Conservation (phyloP, 805 yeast species). For the Candida broadrunensis region DNA sequence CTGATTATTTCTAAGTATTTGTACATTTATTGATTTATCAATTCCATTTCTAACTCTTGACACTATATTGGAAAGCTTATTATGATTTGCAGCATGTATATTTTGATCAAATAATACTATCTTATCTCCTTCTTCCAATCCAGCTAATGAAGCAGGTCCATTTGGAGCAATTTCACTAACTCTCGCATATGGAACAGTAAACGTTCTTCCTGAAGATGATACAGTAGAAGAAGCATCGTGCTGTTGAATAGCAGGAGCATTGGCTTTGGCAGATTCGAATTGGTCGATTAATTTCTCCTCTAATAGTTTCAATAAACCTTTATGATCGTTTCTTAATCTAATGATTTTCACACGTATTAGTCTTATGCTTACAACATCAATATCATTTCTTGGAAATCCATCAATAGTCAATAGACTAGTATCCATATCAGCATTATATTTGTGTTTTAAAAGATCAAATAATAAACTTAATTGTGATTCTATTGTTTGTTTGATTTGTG, state of each 20-base stretch:
- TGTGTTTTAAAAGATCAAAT: constrained; percentile 38
- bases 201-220: background rate
- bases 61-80: constrained; percentile 45
- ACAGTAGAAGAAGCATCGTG: background rate
- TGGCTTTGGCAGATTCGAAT: constrained; percentile 19
- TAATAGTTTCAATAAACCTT: constrained; percentile 43
- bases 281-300: constrained; percentile 46
- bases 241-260: background rate
- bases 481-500: constrained; percentile 12
- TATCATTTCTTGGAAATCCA: constrained; percentile 83
- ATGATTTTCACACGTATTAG: constrained; percentile 61
- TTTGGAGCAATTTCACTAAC: constrained; percentile 46
- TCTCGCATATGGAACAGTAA: constrained; percentile 51
- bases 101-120: constrained; percentile 50
- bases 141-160: constrained; percentile 58
- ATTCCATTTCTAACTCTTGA: constrained; percentile 39
- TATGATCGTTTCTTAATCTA: constrained; percentile 67
- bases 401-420: constrained; percentile 64
- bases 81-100: constrained; percentile 55
- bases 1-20: constrained; percentile 26
- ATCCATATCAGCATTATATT: constrained; percentile 56
- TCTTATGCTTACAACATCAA: constrained; percentile 71
- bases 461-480: constrained; percentile 28
- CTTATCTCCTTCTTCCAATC: constrained; percentile 54
- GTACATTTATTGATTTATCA: constrained; percentile 22